Conservation (phyloP, 495 filamentous ascomycete species). For the Margaritispora aquatica region DNA sequence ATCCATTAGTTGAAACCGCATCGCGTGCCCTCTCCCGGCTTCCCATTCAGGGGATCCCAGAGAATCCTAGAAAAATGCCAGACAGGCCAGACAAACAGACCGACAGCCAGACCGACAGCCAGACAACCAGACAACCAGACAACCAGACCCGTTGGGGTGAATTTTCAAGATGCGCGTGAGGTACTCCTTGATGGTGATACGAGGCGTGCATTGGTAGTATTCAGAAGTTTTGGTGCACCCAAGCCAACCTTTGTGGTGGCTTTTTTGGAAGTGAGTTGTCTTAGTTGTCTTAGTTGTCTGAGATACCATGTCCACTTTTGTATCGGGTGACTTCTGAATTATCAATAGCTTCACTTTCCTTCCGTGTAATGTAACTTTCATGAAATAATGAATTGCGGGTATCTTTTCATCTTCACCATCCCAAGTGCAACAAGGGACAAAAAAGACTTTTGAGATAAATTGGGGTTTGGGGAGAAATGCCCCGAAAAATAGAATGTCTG, state of each 20-base stretch:
- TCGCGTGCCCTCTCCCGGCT: background rate
- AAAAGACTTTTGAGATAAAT: background rate
- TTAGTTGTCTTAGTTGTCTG: background rate
- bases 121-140: no score
- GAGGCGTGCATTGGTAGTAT: background rate
- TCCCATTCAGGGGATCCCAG: background rate
- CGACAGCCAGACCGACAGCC: no score
- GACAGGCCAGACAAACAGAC: no score
- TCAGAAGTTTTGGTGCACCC: no score
- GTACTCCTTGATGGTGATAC: background rate
- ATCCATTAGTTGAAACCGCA: background rate
- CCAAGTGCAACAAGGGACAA: background rate
- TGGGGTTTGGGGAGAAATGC: no score
- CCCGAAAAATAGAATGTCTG: no score
- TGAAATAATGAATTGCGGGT: no score
- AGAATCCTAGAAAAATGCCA: no score
- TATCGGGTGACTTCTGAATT: background rate
- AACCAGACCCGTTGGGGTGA: background rate
- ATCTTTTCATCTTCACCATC: no score
- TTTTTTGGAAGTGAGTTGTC: no score
- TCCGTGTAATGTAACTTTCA: no score
- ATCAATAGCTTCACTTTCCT: background rate
- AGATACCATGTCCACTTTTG: background rate
- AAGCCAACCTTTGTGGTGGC: no score
- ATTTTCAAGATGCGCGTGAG: background rate